Conservation (phyloP, 345 rosid species). For the Salix viminalis region DNA sequence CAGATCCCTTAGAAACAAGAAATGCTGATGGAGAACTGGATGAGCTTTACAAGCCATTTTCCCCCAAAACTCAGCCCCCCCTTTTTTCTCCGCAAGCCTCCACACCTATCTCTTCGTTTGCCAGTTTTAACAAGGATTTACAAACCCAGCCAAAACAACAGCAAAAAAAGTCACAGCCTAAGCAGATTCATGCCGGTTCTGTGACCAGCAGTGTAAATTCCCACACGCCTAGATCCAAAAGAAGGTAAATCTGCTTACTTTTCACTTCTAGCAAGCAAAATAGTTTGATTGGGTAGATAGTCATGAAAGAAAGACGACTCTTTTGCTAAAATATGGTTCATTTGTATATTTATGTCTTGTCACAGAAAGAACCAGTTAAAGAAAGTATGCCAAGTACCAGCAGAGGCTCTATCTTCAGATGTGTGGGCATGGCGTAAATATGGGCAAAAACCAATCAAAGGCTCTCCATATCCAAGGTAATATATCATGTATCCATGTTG, state of each 20-base stretch:
- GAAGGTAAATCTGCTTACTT: slow-evolving; percentile 45
- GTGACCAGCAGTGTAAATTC: slow-evolving; percentile 38
- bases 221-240: slow-evolving; percentile 66
- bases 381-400: slow-evolving; percentile 87
- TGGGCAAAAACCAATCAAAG: slow-evolving; percentile 99
- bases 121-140: slow-evolving; percentile 24
- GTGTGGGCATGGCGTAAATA: slow-evolving; percentile 99
- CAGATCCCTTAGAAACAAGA: slow-evolving; percentile 35
- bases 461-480: slow-evolving; percentile 95
- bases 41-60: slow-evolving; percentile 74
- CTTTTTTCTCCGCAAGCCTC: slow-evolving; percentile 18
- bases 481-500: neutral
- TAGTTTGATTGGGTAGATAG: neutral
- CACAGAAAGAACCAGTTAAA: slow-evolving; percentile 82
- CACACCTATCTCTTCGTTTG: slow-evolving; percentile 34
- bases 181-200: slow-evolving; percentile 24
- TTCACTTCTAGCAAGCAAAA: neutral
- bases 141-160: slow-evolving; percentile 10
- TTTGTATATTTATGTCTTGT: neutral
- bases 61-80: slow-evolving; percentile 37
- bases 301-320: neutral
- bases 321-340: neutral
- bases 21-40: slow-evolving; percentile 50
- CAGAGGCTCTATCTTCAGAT: slow-evolving; percentile 78
- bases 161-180: slow-evolving; percentile 30